phyloP scores from a whole-genome alignment of 169 alveolate species.

The Sarcocystis neurona region DNA sequence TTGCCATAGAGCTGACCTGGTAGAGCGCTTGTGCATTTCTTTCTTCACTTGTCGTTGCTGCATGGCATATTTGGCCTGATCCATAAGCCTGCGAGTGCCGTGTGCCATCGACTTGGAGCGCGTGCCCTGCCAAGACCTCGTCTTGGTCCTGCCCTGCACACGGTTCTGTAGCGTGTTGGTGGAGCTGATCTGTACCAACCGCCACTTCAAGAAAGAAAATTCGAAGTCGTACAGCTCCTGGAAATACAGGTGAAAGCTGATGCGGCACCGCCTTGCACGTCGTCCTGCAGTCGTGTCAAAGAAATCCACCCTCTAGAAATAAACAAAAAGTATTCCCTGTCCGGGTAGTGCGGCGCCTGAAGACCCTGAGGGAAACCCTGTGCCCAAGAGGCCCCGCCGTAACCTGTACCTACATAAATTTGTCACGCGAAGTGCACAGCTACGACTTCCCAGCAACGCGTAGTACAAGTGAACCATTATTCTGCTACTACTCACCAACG shows the following conservation, averaged over 20 bases:
- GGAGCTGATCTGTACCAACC: neutral
- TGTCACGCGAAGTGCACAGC: no score
- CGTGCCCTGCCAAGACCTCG: neutral
- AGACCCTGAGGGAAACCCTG: no score
- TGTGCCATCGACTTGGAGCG: neutral
- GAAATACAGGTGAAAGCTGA: conserved; percentile 52
- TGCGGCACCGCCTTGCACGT: conserved; percentile 41
- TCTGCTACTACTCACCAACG: no score
- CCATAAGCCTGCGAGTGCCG: neutral
- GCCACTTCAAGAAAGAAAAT: conserved; percentile 51
- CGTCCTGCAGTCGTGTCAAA: conserved; percentile 4
- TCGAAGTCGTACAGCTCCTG: conserved; percentile 65
- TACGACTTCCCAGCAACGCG: no score
- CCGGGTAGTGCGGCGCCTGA: no score
- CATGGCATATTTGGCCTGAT: conserved; percentile 19
- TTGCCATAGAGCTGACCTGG: no score
- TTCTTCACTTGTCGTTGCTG: conserved; percentile 40
- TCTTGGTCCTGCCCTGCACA: neutral
- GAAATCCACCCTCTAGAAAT: neutral
- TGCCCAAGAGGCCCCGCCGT: no score
- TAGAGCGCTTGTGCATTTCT: neutral
- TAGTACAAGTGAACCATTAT: no score
- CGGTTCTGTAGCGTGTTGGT: conserved; percentile 14
- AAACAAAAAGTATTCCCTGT: neutral
- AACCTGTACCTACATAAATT: no score